These are phyloP conservation scores for Vaccinium macrocarpon DNA, from an alignment of 148 eudicot species.

Conservation along the genomic window DNA sequence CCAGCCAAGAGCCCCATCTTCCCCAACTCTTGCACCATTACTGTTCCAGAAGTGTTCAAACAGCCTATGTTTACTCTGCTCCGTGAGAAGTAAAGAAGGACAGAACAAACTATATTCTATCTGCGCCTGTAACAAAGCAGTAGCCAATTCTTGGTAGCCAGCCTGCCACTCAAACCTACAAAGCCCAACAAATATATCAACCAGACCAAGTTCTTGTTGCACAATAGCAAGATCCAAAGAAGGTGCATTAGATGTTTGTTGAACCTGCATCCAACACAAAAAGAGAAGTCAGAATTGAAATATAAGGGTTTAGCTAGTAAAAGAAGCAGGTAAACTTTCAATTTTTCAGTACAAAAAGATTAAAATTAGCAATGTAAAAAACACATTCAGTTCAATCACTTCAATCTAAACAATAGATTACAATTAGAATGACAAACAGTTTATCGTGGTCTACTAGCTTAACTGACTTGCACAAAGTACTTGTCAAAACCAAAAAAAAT, in stretches of 20 bases:
- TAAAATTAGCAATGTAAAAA: no score
- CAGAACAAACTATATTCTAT: slow-evolving; percentile 80
- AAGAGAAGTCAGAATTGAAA: slow-evolving; percentile 3
- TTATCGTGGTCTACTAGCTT: background rate
- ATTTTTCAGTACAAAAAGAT: background rate
- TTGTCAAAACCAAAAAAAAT: background rate
- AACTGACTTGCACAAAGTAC: background rate
- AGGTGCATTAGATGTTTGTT: slow-evolving; percentile 33
- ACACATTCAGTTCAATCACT: background rate
- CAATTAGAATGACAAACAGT: background rate
- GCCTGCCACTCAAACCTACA: slow-evolving; percentile 98
- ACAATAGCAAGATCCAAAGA: slow-evolving; percentile 40
- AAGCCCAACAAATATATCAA: slow-evolving; percentile 71
- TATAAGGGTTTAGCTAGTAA: background rate
- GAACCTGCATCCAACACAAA: slow-evolving; percentile 43
- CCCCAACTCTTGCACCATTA: slow-evolving; percentile 86
- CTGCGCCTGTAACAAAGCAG: slow-evolving; percentile 94
- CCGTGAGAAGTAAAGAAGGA: slow-evolving; percentile 75
- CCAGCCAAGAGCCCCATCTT: slow-evolving; percentile 98
- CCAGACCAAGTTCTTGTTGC: slow-evolving; percentile 71
- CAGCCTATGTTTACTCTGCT: slow-evolving; percentile 78
- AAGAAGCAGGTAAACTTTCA: background rate
- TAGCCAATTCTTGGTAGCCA: slow-evolving; percentile 93
- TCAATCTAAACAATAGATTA: background rate
- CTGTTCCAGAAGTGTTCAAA: slow-evolving; percentile 94